phyloP scores from a whole-genome alignment of 495 filamentous ascomycete genomes.

The Immersiella caudata region DNA sequence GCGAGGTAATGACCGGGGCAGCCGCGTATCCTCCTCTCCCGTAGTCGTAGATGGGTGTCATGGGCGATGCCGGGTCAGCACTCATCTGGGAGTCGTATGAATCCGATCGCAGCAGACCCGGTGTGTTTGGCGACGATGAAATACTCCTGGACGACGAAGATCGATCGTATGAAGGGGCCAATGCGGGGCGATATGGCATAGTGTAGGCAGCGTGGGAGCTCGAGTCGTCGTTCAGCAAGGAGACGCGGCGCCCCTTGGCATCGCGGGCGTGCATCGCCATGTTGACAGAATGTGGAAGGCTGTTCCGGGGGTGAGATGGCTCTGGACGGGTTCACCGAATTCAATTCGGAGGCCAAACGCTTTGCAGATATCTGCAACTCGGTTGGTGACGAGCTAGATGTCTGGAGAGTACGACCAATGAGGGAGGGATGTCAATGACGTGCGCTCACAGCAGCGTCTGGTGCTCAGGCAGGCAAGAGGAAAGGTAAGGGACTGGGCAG shows the following conservation, averaged over 20 bases:
- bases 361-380: neutral
- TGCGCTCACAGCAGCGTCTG: neutral
- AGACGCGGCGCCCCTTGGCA: constrained; percentile 54
- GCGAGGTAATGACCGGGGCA: constrained; percentile 21
- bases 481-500: neutral
- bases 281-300: neutral
- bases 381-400: neutral
- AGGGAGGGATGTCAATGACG: neutral
- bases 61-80: constrained; percentile 51
- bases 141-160: constrained; percentile 27
- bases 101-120: constrained; percentile 54
- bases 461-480: neutral
- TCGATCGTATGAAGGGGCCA: constrained; percentile 17
- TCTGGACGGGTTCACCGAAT: neutral
- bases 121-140: constrained; percentile 49
- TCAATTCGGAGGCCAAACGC: neutral
- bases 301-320: neutral
- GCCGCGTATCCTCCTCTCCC: constrained; percentile 35
- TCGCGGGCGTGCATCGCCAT: constrained; percentile 51
- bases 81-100: constrained; percentile 59
- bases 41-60: constrained; percentile 46
- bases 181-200: constrained; percentile 13
- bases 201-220: constrained; percentile 23
- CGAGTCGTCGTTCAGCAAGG: constrained; percentile 56
- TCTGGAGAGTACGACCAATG: neutral